Evolutionary conservation across 257 asterid genomes (phyloP), one percentile per base, ranked within the genome.

Genomic region (Ballota nigra): DNA sequence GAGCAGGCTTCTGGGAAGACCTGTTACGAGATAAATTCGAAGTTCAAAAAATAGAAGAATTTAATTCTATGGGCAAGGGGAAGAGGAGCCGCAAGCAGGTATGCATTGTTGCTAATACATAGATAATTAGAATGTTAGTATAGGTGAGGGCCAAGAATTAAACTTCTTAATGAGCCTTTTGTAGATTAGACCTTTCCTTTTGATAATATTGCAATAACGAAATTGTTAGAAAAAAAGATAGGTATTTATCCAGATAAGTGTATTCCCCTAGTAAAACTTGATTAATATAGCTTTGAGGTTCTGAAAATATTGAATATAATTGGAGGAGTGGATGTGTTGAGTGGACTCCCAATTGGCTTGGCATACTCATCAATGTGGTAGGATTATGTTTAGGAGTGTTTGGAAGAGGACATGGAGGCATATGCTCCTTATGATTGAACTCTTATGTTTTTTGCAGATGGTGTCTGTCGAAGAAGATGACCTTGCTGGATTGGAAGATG

Each of bases 31-130:
- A 94, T 78, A 91, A 76, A 86, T 91, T 83, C 59, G 97, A 91
- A 79, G 97, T 88, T 69, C 92, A 91, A 63, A 87, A 91, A 81
- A 77, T 83, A 41, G 99, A 91, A 80, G 99, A 94, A 72, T 81
- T 87, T 53, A 94, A 81, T 81, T 75, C 98, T 22, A 79, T 94
- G 99, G 99, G 99, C 41, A 94, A 94, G 88, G 96, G 99, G 66
- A 91, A 87, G 90, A 91, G 99, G 81, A 86, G 95, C 80, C 87
- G 98, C 75, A 89, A 83, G 73, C 97, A 94, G 97, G 98, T 91
- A 69, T 45, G 24, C 20, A 13, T 28, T 68, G 45, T 64, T 76
- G 65, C 60, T 75, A 71, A 71, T 58, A 28, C 10, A 59, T 34
- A n/a, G 38, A 33, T 33, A 29, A 3, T 29, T 29, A 29, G 34